Percentiles rank a stretch among this genome's conserved stretches.
Conservation (phyloP, 2,329 filamentous ascomycete genomes). For the Paecilomyces fulvus region DNA sequence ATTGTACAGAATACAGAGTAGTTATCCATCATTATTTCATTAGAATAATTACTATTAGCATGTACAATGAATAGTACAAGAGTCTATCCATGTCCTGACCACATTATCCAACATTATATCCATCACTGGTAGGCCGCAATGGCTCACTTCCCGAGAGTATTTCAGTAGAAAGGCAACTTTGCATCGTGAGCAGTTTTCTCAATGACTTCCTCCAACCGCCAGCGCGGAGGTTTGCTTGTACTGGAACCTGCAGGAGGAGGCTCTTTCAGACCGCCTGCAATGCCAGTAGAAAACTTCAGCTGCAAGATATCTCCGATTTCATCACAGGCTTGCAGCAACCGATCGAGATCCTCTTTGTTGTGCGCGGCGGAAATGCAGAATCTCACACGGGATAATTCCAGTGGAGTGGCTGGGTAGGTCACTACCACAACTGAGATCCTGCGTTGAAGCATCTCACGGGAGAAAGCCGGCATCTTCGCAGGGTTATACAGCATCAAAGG, state of each 20-base stretch:
- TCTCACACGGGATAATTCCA: conserved; percentile 82
- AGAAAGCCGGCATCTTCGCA: conserved; percentile 93
- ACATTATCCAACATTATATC: not conserved
- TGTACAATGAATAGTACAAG: not conserved
- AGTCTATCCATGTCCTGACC: not conserved
- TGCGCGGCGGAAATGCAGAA: conserved; percentile 92
- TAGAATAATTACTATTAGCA: not conserved
- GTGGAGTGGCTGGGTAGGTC: conserved; percentile 85
- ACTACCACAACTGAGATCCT: conserved; percentile 95
- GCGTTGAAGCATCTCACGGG: conserved; percentile 90
- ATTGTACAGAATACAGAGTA: conserved; percentile 18
- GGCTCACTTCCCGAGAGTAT: not conserved
- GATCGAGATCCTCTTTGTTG: conserved; percentile 92
- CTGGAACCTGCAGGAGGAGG: conserved; percentile 60
- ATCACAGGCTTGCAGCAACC: conserved; percentile 78
- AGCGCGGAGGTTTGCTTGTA: conserved; percentile 55
- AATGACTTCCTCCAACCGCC: conserved; percentile 66
- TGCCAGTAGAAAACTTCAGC: conserved; percentile 85
- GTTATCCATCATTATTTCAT: not conserved
- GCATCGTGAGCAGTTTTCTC: conserved; percentile 62
- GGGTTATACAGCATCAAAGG: conserved; percentile 89
- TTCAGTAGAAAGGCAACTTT: conserved; percentile 58
- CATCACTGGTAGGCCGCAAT: not conserved
- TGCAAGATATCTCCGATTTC: conserved; percentile 82
- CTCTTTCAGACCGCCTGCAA: conserved; percentile 68